Percentiles rank a stretch among this genome's conserved stretches.
Evolutionary conservation across 345 rosid genomes (phyloP).

Genomic region (Chamaenerion angustifolium): DNA sequence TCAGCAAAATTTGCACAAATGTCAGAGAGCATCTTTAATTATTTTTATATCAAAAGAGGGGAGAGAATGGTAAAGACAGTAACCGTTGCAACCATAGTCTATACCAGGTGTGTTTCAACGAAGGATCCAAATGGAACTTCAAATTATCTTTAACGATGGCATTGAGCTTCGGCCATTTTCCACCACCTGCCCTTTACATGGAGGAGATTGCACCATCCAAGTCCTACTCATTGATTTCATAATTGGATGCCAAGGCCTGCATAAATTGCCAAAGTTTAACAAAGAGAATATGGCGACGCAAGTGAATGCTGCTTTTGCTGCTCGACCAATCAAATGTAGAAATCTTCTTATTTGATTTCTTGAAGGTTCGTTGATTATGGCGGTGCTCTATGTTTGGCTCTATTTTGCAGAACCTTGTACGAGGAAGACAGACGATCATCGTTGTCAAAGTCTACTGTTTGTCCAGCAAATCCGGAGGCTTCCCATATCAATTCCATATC

Average conservation of each 20-base stretch:
- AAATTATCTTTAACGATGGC: conserved; percentile 72
- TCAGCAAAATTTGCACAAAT: too few relatives aligned
- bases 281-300: conserved; percentile 43
- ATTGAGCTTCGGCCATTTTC: conserved; percentile 54
- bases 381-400: conserved; percentile 7
- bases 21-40: too few relatives aligned
- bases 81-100: conserved; percentile 35
- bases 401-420: conserved; percentile 28
- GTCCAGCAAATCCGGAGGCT: conserved; percentile 60
- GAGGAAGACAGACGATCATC: conserved; percentile 12
- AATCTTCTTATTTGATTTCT: conserved; percentile 20
- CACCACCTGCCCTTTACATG: conserved; percentile 47
- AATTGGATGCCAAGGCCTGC: conserved; percentile 14
- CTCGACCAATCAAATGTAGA: conserved; percentile 31
- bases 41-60: too few relatives aligned
- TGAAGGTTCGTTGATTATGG: neutral
- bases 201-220: conserved; percentile 36
- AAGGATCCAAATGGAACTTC: conserved; percentile 62
- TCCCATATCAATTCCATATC: conserved; percentile 56
- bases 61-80: too few relatives aligned
- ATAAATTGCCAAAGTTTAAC: conserved; percentile 36
- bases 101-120: conserved; percentile 39
- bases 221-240: conserved; percentile 18
- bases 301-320: conserved; percentile 40
- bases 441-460: conserved; percentile 45